Evolutionary conservation across 768 basidiomycete genomes (phyloP).

Genomic region (Dioszegia hungarica): DNA sequence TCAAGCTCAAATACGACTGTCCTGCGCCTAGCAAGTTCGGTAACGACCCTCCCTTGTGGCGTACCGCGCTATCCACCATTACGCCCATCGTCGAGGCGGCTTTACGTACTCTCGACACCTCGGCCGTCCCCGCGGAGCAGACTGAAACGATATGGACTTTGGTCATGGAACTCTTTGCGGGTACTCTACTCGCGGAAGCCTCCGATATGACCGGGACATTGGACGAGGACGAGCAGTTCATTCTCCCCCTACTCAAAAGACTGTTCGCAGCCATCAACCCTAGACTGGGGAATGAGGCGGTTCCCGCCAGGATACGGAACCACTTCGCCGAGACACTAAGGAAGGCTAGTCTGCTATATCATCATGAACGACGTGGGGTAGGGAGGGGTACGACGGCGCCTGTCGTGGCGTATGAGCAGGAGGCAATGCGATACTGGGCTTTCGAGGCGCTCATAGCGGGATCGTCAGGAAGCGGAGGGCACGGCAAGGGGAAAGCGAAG

Average conservation of each 20-base stretch:
- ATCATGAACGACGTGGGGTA: slow-evolving; percentile 11
- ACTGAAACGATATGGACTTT: slow-evolving; percentile 82
- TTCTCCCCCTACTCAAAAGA: slow-evolving; percentile 22
- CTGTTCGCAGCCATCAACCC: slow-evolving; percentile 21
- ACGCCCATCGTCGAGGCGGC: slow-evolving; percentile 56
- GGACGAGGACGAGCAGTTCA: slow-evolving; percentile 38
- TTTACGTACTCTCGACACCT: slow-evolving; percentile 29
- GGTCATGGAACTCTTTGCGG: slow-evolving; percentile 34
- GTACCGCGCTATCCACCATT: slow-evolving; percentile 54
- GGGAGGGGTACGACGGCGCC: slow-evolving; percentile 32
- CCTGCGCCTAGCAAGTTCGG: slow-evolving; percentile 82
- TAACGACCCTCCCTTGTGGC: slow-evolving; percentile 85
- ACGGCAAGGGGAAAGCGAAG: slow-evolving; percentile 3
- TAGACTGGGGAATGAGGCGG: slow-evolving; percentile 14
- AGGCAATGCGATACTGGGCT: slow-evolving; percentile 38
- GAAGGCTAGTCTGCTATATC: slow-evolving; percentile 36
- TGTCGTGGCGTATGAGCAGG: slow-evolving; percentile 17
- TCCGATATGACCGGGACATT: slow-evolving; percentile 5
- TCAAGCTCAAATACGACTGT: slow-evolving; percentile 92
- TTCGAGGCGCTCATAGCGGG: slow-evolving; percentile 29
- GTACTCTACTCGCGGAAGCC: slow-evolving; percentile 30
- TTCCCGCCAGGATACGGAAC: slow-evolving; percentile 26
- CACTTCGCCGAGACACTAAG: slow-evolving; percentile 26
- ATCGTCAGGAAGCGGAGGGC: not conserved
- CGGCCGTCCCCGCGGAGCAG: slow-evolving; percentile 56